These are phyloP conservation scores for Phyllosticta citribraziliensis DNA, from an alignment of 2,329 filamentous ascomycete species.

Conservation along the genomic window DNA sequence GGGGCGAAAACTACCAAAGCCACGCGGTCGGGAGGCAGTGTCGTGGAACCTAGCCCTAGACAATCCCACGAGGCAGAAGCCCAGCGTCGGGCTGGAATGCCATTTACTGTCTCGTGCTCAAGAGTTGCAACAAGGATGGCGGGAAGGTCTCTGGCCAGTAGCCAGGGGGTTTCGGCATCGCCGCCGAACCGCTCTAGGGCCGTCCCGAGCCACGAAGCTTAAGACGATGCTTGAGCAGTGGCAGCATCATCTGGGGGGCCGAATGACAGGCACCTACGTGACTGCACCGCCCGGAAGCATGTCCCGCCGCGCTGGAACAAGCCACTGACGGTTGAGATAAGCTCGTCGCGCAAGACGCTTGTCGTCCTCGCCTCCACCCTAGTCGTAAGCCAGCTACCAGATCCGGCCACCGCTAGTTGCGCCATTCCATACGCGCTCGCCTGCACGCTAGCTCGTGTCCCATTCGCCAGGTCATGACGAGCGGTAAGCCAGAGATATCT, in stretches of 20 bases:
- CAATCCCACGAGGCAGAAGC: background rate
- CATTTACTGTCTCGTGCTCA: background rate
- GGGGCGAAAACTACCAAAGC: background rate
- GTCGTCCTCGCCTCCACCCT: background rate
- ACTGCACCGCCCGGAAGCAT: background rate
- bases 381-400: background rate
- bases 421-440: background rate
- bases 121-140: background rate
- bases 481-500: background rate
- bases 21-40: background rate
- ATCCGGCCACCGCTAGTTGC: background rate
- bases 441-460: background rate
- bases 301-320: background rate
- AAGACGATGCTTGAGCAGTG: background rate
- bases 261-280: background rate
- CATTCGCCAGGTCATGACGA: background rate
- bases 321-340: background rate
- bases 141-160: background rate
- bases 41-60: background rate
- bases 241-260: background rate
- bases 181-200: background rate
- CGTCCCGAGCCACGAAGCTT: background rate
- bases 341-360: background rate
- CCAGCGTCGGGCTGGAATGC: too few relatives aligned
- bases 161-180: background rate